Base-by-base conservation (phyloP, 345 rosid genomes). In the Rubroshorea leprosula region DNA sequence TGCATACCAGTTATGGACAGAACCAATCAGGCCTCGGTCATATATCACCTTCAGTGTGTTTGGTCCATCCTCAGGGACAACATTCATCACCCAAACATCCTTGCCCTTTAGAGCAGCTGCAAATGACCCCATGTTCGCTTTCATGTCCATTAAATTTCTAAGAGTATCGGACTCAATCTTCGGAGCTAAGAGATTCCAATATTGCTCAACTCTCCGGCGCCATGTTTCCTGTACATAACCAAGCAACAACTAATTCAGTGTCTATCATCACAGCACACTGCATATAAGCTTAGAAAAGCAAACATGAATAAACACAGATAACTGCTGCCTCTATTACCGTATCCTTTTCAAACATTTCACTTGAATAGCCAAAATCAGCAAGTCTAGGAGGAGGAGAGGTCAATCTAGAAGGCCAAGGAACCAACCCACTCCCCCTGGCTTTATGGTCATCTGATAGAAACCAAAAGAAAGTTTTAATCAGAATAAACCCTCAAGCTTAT, bases 91-190 rank as follows among this genome's bases (percentile, higher is more conserved):
- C 98, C 98, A 92, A 0, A 86, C 89, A 72, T 89, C 83, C 71
- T 92, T 92, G 39, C 63, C 73, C 64, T 75, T 86, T n/a, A 92
- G 75, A 38, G 97, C 93, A 64, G 97, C 96, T 16, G 83, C 97
- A 63, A 94, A 94, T 26, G 99, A 90, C 6, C 99, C 97, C 74
- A 82, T 60, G 71, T 82, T 65, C 63, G 96, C 96, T 67, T 94
- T 94, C 99, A 94, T 94, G 81, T 94, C 99, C 96, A 94, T 87
- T 70, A 93, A 19, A 66, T 93, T 93, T 80, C 99, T 87, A 51
- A 87, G 29, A 3, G 87, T 76, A 70, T 93, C 75, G 6, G 84
- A 52, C 43, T 85, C 65, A 51, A 89, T 66, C 77, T 83, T 93
- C 19, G 97, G 73, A 55, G 87, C 77, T 76, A 93, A 64, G 53